A percentile compares a stretch with the other conserved stretches of the same genome.
Evolutionary conservation across 768 basidiomycete species (phyloP).

Genomic region (Boletus rubescentipes): DNA sequence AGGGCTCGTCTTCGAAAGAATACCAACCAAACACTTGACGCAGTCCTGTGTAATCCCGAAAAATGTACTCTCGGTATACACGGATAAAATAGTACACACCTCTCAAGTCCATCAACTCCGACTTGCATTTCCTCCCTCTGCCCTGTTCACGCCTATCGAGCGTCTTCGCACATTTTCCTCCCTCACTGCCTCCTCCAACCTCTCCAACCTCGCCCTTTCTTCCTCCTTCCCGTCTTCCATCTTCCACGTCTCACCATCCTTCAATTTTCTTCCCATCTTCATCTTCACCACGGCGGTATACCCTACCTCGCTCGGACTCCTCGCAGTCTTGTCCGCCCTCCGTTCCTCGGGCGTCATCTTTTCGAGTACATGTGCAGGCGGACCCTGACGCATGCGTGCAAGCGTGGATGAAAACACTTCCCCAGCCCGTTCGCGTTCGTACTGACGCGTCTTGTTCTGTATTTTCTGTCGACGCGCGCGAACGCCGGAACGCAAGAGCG

Average conservation of each 20-base stretch:
- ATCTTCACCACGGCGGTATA: constrained; percentile 69
- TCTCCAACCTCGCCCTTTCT: constrained; percentile 27
- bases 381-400: constrained; percentile 48
- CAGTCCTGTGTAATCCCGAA: background rate
- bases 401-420: constrained; percentile 53
- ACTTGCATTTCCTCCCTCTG: background rate
- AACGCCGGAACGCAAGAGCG: constrained; percentile 48
- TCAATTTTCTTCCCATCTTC: constrained; percentile 50
- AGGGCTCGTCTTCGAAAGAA: too few relatives aligned
- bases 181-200: constrained; percentile 26
- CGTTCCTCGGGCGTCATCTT: constrained; percentile 50
- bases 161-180: constrained; percentile 30
- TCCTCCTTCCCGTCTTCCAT: constrained; percentile 33
- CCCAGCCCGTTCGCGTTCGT: constrained; percentile 60
- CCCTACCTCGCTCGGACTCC: constrained; percentile 62
- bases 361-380: constrained; percentile 60
- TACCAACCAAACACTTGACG: background rate
- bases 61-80: background rate
- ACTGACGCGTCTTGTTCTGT: constrained; percentile 63
- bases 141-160: background rate
- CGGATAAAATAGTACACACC: constrained; percentile 1
- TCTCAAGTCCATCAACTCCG: background rate
- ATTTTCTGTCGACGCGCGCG: constrained; percentile 61
- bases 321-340: constrained; percentile 48
- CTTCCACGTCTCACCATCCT: constrained; percentile 34